Evolutionary conservation across 805 yeast species (phyloP), one percentile per base, ranked within the genome.

Genomic region (Metschnikowia similis): DNA sequence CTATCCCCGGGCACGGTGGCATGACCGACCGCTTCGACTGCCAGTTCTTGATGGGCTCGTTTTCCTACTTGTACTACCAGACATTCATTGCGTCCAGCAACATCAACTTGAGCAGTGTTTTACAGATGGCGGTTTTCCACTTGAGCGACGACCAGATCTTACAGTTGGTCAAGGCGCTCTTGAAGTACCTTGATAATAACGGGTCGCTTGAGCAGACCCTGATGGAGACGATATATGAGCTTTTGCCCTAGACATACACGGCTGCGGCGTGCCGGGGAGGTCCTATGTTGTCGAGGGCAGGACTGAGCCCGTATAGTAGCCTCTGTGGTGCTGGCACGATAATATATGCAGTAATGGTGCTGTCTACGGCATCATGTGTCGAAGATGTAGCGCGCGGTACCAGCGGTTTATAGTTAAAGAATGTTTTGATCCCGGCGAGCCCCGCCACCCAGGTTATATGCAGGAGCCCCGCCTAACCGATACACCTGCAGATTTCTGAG

Each of bases 1-100:
- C 98, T 8, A 94, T 94, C 58, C 99, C 99, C 13, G 99, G 99
- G 31, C 99, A 94, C 65, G 99, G 99, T 55, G 99, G 99, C 58
- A 85, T 94, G 57, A 91, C 97, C 27, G 99, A 94, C 66, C 81
- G 99, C 71, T 85, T 94, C 75, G 99, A 94, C 71, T 94, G 99
- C 71, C 98, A 94, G 71, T 94, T 92, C 65, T 75, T 94, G 59
- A 94, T 94, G 98, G 99, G 99, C 10, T 88, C 96, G 36, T 94
- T 94, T 65, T 80, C 94, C 32, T 91, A 90, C 64, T 75, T 94
- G 57, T 94, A 94, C 71, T 91, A 85, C 69, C 97, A 92, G 68
- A 89, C 97, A 2, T 94, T 94, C 66, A 80, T 94, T 57, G 83
- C 92, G 35, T 80, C 82, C 39, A 81, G 82, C 55, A 83, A 85